Evolutionary conservation across 1,139 yeast genomes (phyloP).

Genomic region (Saccharomyces hybrid): DNA sequence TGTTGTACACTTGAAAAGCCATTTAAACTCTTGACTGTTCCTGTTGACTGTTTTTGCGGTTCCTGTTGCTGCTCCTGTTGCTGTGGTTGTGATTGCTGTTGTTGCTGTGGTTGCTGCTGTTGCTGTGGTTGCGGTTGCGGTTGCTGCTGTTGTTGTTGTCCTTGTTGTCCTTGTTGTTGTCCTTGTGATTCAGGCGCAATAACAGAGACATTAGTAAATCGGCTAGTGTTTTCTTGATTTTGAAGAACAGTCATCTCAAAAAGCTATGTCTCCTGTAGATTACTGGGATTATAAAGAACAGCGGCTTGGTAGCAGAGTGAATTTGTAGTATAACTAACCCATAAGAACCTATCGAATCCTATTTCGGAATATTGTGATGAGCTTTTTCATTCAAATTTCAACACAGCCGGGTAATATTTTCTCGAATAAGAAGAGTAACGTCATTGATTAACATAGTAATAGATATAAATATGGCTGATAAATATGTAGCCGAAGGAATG

Average conservation of each 20-base stretch:
- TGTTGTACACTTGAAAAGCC: not conserved
- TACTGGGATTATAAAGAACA: not conserved
- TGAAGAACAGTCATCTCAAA: not conserved
- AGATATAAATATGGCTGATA: not conserved
- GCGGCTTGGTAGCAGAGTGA: not conserved
- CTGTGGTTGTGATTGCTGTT: too few relatives aligned
- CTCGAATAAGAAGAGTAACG: too few relatives aligned
- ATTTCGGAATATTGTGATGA: not conserved
- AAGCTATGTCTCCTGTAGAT: not conserved
- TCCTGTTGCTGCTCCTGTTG: not conserved
- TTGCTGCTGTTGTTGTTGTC: not conserved
- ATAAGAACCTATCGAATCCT: not conserved
- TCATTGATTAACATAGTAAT: not conserved
- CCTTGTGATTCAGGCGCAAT: conserved; percentile 13
- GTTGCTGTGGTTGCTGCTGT: not conserved
- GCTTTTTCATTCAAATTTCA: not conserved
- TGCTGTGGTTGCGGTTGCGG: not conserved
- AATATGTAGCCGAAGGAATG: not conserved
- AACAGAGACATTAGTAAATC: conserved; percentile 18
- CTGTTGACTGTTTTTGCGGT: conserved; percentile 8
- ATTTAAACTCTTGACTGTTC: conserved; percentile 5
- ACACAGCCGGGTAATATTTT: not conserved
- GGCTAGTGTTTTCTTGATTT: conserved; percentile 4
- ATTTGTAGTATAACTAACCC: not conserved
- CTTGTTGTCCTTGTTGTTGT: conserved; percentile 1